Evolutionary conservation across 2,329 filamentous ascomycete genomes (phyloP).

Genomic region (Dryadomyces quercivorus): DNA sequence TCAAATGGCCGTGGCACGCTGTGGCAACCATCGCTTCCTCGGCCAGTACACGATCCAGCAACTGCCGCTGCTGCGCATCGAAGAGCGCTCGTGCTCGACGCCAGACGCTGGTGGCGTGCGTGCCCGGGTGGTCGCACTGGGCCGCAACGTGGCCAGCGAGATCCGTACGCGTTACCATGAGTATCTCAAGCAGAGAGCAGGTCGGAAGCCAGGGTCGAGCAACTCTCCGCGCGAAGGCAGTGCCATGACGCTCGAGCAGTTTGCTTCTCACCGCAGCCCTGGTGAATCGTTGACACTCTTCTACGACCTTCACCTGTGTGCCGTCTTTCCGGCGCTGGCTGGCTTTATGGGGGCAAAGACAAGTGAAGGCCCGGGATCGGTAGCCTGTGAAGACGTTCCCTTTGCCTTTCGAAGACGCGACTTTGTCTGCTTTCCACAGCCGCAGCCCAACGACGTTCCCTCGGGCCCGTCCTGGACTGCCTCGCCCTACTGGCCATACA

Average conservation of each 20-base stretch:
- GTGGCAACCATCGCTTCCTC: background rate
- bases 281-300: background rate
- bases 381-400: background rate
- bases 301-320: conserved; percentile 1
- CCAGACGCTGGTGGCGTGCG: background rate
- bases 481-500: background rate
- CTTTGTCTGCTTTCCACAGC: background rate
- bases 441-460: background rate
- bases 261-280: background rate
- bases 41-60: background rate
- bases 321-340: background rate
- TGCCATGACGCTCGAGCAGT: background rate
- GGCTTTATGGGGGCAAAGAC: background rate
- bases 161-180: background rate
- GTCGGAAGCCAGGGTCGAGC: background rate
- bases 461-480: background rate
- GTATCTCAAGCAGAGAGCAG: background rate
- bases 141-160: background rate
- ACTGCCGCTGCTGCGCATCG: background rate
- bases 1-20: background rate
- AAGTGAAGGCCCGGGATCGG: background rate
- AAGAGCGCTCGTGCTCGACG: background rate
- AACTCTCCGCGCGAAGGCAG: background rate
- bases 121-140: background rate
- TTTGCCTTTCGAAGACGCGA: background rate